phyloP scores from a whole-genome alignment of 768 basidiomycete genomes.

The Tulasnella sp. region DNA sequence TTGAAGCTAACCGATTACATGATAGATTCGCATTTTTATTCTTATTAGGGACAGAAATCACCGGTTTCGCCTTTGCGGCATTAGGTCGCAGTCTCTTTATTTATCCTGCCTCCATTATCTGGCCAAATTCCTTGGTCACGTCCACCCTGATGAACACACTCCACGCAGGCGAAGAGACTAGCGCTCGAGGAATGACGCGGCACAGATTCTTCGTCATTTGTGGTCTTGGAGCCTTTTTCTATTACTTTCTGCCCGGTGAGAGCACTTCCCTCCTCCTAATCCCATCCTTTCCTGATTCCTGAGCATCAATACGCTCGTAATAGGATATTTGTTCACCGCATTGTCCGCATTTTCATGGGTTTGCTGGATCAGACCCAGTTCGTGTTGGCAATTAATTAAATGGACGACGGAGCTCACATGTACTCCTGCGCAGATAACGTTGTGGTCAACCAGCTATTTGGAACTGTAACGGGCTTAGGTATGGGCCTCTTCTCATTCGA shows the following conservation, averaged over 20 bases:
- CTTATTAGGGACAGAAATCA: slow-evolving; percentile 82
- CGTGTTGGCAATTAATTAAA: background rate
- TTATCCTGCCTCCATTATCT: slow-evolving; percentile 96
- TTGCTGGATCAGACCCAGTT: slow-evolving; percentile 69
- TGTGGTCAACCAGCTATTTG: slow-evolving; percentile 88
- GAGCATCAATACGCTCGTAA: background rate
- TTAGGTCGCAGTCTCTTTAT: slow-evolving; percentile 85
- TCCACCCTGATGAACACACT: slow-evolving; percentile 93
- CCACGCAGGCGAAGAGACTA: slow-evolving; percentile 86
- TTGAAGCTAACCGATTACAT: background rate
- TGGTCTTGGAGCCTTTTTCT: slow-evolving; percentile 65
- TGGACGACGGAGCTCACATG: background rate
- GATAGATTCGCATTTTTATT: slow-evolving; percentile 64
- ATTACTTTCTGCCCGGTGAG: slow-evolving; percentile 86
- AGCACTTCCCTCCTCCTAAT: background rate
- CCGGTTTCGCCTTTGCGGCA: slow-evolving; percentile 91
- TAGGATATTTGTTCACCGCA: slow-evolving; percentile 88
- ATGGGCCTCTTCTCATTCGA: slow-evolving; percentile 92
- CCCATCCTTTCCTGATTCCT: background rate
- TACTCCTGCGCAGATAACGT: slow-evolving; percentile 46
- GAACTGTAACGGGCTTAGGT: slow-evolving; percentile 74
- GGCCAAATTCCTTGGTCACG: slow-evolving; percentile 91
- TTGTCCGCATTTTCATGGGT: slow-evolving; percentile 85
- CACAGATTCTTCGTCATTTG: slow-evolving; percentile 75
- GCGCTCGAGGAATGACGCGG: slow-evolving; percentile 57